Percentiles rank a stretch among this genome's conserved stretches.
These are phyloP conservation scores for Penicillium odoratum DNA, from an alignment of 495 filamentous ascomycete genomes.

Conservation along the genomic window DNA sequence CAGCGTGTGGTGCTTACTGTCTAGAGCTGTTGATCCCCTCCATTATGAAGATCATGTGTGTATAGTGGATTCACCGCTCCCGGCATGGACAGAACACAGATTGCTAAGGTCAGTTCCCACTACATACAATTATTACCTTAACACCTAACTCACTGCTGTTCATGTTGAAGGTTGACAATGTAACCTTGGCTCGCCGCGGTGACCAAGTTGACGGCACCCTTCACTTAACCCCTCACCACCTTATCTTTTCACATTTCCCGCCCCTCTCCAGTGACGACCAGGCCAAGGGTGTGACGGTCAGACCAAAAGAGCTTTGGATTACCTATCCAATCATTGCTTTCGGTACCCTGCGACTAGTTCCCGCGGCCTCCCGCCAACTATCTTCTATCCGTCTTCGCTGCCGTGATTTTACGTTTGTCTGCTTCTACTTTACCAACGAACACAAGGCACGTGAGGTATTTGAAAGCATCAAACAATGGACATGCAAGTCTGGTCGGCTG, in stretches of 20 bases:
- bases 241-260: constrained; percentile 60
- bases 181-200: constrained; percentile 61
- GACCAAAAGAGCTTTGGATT: constrained; percentile 82
- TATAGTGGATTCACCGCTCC: constrained; percentile 34
- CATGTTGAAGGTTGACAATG: constrained; percentile 55
- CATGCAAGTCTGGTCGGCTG: constrained; percentile 78
- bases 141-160: constrained; percentile 20
- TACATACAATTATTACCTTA: not conserved
- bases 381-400: constrained; percentile 87
- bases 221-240: constrained; percentile 65
- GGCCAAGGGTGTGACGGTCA: constrained; percentile 33
- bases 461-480: constrained; percentile 79
- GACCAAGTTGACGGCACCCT: constrained; percentile 60
- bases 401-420: constrained; percentile 89
- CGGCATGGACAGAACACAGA: constrained; percentile 58
- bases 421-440: constrained; percentile 82
- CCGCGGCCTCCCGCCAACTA: constrained; percentile 65
- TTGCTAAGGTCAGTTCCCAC: constrained; percentile 47
- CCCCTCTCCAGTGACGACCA: constrained; percentile 35
- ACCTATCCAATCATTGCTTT: constrained; percentile 87
- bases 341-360: constrained; percentile 69
- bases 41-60: constrained; percentile 41
- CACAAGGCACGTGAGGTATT: constrained; percentile 79
- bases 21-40: constrained; percentile 14
- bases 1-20: not conserved